phyloP scores from a whole-genome alignment of 495 filamentous ascomycete genomes.

The Delitschia confertaspora region DNA sequence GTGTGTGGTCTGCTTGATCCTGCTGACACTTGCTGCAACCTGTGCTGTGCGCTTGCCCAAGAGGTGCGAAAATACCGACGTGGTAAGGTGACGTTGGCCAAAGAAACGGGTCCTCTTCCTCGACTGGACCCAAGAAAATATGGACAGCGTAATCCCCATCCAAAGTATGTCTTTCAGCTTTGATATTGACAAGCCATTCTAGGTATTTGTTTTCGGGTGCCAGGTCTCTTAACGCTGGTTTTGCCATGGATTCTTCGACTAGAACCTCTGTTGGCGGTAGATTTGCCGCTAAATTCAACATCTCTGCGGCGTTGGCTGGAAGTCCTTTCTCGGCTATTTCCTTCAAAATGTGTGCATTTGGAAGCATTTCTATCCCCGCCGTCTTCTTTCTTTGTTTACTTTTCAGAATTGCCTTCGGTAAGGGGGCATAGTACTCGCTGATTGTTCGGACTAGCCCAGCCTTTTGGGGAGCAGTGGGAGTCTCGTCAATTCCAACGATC shows the following conservation, averaged over 20 bases:
- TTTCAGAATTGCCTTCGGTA: too few species aligned
- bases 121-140: slow-evolving; percentile 35
- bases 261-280: too few species aligned
- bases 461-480: not conserved
- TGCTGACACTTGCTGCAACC: not conserved
- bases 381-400: too few species aligned
- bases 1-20: not conserved
- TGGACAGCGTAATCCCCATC: slow-evolving; percentile 36
- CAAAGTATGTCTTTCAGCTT: slow-evolving; percentile 37
- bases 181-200: slow-evolving; percentile 40
- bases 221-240: not conserved
- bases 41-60: slow-evolving; percentile 28
- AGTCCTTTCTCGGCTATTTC: too few species aligned
- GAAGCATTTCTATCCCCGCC: too few species aligned
- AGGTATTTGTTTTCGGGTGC: slow-evolving; percentile 30
- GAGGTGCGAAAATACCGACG: slow-evolving; percentile 37
- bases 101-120: not conserved
- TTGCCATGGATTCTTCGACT: not conserved
- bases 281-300: too few species aligned
- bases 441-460: too few species aligned
- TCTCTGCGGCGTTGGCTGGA: too few species aligned
- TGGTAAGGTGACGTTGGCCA: slow-evolving; percentile 34
- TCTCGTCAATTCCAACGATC: not conserved
- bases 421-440: too few species aligned
- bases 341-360: too few species aligned